Evolutionary conservation across 305 asterid species (phyloP), one percentile per base, ranked within the genome.

Genomic region (Fraxinus nigra): DNA sequence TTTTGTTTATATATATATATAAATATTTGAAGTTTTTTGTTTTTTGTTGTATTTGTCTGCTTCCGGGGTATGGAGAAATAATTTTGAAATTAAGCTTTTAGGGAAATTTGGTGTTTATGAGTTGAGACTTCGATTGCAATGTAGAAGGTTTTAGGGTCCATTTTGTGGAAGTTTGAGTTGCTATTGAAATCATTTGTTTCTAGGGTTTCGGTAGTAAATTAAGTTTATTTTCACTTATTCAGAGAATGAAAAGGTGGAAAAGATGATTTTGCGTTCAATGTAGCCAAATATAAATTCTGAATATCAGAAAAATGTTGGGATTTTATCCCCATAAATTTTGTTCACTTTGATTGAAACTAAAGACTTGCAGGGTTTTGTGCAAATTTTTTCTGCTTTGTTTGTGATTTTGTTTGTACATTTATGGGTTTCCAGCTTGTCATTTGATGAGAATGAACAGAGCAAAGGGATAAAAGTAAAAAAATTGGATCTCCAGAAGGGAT

Each of bases 151-250:
- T 69, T 85, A 16, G 84, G 84, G 75, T 61, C 79, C 82, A 59
- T 4, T 67, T 80, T 54, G 13, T 40, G 13, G 76, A 51, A 82
- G n/a, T 80, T 79, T 65, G 69, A 85, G 88, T 84, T 84, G 76
- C 84, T 81, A 24, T 72, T 48, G 78, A 28, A 18, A 28, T 32
- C 33, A 61, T 74, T 78, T 82, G 34, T 67, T 63, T 78, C 84
- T 85, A 83, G 88, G 90, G 87, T 83, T 85, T 87, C 32, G 51
- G 38, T 65, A 14, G 81, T 72, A 22, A 78, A 1, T 22, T 70
- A 2, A 34, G 26, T 30, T 43, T 78, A 34, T 79, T 40, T 76
- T 56, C 24, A 7, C 22, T 76, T 18, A 20, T 28, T 65, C 33
- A 14, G 59, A 75, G 28, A 37, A 35, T 11, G 1, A 56, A n/a